Evolutionary conservation across 768 basidiomycete genomes (phyloP).

Genomic region (Tricholoma sp.): DNA sequence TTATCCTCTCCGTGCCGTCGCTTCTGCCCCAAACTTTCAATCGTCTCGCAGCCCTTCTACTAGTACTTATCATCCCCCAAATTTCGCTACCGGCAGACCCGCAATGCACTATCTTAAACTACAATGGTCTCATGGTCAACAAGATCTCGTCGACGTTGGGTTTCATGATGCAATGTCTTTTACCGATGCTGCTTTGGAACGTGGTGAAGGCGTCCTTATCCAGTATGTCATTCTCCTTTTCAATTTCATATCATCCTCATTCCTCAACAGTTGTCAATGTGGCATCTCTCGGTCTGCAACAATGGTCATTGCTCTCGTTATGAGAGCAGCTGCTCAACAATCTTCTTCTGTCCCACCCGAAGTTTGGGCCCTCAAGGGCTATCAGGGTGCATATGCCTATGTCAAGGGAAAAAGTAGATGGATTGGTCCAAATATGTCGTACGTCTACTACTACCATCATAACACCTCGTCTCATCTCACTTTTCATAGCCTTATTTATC

Average conservation of each 20-base stretch:
- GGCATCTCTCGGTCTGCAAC: conserved; percentile 91
- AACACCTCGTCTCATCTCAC: conserved; percentile 10
- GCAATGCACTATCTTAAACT: conserved; percentile 86
- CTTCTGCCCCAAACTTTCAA: conserved; percentile 66
- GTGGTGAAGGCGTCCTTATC: conserved; percentile 76
- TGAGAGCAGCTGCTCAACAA: conserved; percentile 80
- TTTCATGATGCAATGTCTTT: conserved; percentile 81
- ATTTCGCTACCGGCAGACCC: conserved; percentile 65
- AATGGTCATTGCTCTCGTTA: conserved; percentile 84
- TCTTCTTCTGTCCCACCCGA: conserved; percentile 65
- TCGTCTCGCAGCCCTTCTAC: conserved; percentile 28
- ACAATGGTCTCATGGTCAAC: conserved; percentile 91
- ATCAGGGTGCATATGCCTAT: conserved; percentile 87
- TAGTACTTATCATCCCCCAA: conserved; percentile 61
- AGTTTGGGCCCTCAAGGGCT: conserved; percentile 76
- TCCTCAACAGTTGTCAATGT: conserved; percentile 73
- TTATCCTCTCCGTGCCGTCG: conserved; percentile 52
- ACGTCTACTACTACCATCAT: conserved; percentile 27
- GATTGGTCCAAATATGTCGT: conserved; percentile 95
- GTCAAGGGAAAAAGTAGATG: conserved; percentile 87
- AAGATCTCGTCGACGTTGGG: conserved; percentile 75
- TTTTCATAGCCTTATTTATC: conserved; percentile 76
- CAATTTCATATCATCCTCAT: conserved; percentile 15
- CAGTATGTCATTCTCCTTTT: conserved; percentile 54
- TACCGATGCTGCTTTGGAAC: conserved; percentile 68